Conservation (phyloP, 148 eudicot genomes). For the Rhododendron vialii region DNA sequence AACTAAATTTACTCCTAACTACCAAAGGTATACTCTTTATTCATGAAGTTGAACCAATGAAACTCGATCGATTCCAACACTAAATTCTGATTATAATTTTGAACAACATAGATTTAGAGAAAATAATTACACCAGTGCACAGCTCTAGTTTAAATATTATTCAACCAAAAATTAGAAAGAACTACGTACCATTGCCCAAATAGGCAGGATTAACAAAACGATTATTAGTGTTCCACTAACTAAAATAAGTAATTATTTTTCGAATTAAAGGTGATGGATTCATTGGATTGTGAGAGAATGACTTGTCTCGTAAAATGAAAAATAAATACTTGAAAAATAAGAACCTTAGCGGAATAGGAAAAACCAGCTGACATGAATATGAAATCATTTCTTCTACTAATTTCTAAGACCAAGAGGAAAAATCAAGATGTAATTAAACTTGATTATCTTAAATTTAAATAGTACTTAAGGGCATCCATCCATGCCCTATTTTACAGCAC, state of each 20-base stretch:
- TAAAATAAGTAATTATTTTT: too few relatives aligned
- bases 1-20: too few relatives aligned
- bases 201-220: neutral
- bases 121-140: neutral
- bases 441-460: neutral
- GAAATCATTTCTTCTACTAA: neutral
- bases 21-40: neutral
- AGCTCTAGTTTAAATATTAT: neutral
- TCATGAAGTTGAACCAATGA: neutral
- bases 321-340: too few relatives aligned
- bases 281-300: too few relatives aligned
- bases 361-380: neutral
- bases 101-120: neutral
- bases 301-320: too few relatives aligned
- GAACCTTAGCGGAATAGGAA: too few relatives aligned
- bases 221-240: neutral
- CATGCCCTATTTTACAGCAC: slow-evolving; percentile 4
- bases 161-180: neutral
- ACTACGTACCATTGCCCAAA: neutral
- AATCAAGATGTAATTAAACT: neutral
- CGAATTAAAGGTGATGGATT: too few relatives aligned
- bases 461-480: slow-evolving; percentile 7
- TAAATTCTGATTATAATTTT: too few relatives aligned
- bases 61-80: neutral
- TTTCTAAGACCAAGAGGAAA: neutral